These are phyloP conservation scores for Alnus rubra DNA, from an alignment of 306 rosid genomes.

Conservation along the genomic window DNA sequence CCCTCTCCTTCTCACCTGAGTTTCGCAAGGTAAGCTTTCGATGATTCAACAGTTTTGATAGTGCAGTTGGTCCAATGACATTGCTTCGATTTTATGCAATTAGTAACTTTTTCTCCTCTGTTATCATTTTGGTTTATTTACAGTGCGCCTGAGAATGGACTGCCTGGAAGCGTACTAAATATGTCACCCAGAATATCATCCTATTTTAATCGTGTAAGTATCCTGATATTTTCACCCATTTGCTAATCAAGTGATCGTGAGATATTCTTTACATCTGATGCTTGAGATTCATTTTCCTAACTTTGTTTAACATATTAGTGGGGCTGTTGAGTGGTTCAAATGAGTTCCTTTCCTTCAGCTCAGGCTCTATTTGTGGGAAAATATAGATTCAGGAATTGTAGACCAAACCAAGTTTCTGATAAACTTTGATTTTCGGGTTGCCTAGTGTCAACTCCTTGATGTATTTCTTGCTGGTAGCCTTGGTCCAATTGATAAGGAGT, in stretches of 20 bases:
- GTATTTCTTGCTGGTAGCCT: conserved; percentile 9
- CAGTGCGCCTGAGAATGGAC: conserved; percentile 13
- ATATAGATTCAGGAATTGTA: conserved; percentile 10
- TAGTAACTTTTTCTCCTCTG: not conserved
- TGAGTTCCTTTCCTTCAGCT: not conserved
- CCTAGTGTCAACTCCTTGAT: not conserved
- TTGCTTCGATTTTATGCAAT: not conserved
- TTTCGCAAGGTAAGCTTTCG: conserved; percentile 15
- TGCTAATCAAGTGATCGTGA: not conserved
- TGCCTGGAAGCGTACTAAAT: conserved; percentile 4
- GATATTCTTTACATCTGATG: not conserved
- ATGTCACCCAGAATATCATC: conserved; percentile 27
- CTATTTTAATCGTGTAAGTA: conserved; percentile 24
- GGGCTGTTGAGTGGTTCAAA: not conserved
- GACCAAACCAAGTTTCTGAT: conserved; percentile 1
- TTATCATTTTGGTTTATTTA: not conserved
- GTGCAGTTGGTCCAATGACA: not conserved
- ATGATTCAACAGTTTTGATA: not conserved
- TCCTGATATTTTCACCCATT: not conserved
- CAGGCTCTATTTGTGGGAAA: not conserved
- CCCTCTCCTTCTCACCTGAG: not conserved
- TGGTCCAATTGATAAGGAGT: not conserved
- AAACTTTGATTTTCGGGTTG: too few relatives aligned
- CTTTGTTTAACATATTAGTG: not conserved
- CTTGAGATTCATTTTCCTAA: not conserved